phyloP scores from a whole-genome alignment of 2,329 filamentous ascomycete species.

The Coniochaeta sp. region DNA sequence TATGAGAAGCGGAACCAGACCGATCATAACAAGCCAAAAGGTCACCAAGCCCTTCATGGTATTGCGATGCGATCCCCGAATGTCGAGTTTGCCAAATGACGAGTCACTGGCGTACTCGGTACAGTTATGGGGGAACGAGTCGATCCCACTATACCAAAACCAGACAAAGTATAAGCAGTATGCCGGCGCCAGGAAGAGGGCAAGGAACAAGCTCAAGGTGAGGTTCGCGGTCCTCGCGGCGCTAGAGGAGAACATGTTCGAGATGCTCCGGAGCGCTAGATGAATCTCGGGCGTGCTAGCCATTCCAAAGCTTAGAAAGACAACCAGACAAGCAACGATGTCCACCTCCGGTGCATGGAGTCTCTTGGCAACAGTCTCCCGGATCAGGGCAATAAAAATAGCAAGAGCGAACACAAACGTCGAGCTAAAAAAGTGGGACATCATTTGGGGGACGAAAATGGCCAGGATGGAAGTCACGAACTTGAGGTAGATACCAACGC shows the following conservation, averaged over 20 bases:
- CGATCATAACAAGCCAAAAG: too few species aligned
- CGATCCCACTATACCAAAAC: conserved; percentile 3
- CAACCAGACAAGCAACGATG: conserved; percentile 1
- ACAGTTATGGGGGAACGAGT: not conserved
- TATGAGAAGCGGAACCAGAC: too few species aligned
- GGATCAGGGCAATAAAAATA: conserved; percentile 2
- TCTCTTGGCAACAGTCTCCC: not conserved
- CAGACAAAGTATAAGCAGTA: not conserved
- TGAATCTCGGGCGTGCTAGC: not conserved
- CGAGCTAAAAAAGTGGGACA: not conserved
- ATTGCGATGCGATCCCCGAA: conserved; percentile 1
- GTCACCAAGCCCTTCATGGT: not conserved
- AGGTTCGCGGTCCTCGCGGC: not conserved
- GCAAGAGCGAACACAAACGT: not conserved
- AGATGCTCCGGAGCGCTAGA: too few species aligned
- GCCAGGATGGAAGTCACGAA: not conserved
- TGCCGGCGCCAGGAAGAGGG: not conserved
- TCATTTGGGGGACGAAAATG: not conserved
- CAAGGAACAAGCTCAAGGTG: too few species aligned
- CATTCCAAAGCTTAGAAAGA: not conserved
- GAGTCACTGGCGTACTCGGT: not conserved
- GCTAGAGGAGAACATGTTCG: too few species aligned
- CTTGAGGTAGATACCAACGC: conserved; percentile 1
- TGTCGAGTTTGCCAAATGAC: conserved; percentile 1
- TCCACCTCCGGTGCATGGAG: conserved; percentile 1